These are phyloP conservation scores for Mycena olivaceomarginata DNA, from an alignment of 768 basidiomycete species.

Conservation along the genomic window DNA sequence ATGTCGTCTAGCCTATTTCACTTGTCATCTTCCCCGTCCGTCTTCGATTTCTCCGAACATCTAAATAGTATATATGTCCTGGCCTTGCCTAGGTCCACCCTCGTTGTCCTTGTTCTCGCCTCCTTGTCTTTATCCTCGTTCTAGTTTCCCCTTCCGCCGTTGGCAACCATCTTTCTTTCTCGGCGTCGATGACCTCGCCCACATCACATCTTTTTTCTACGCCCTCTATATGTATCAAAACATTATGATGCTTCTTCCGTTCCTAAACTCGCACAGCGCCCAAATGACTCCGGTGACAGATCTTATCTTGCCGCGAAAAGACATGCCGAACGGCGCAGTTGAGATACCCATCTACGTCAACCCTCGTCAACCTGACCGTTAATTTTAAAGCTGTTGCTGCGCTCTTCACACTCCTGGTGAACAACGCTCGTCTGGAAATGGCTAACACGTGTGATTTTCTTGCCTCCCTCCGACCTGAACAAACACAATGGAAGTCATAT, in stretches of 20 bases:
- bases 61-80: not conserved
- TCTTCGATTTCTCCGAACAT: not conserved
- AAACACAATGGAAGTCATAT: not conserved
- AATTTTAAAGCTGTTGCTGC: not conserved
- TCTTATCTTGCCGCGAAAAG: not conserved
- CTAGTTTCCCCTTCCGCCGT: not conserved
- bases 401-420: too few species aligned
- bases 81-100: not conserved
- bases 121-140: not conserved
- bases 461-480: not conserved
- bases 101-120: not conserved
- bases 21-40: not conserved
- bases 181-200: not conserved
- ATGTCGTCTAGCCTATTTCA: not conserved
- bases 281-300: slow-evolving; percentile 22
- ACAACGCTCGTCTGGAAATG: too few species aligned
- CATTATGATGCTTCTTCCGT: slow-evolving; percentile 27
- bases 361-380: not conserved
- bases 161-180: slow-evolving; percentile 25
- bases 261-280: slow-evolving; percentile 5
- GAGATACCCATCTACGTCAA: not conserved
- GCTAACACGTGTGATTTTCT: too few species aligned
- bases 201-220: not conserved
- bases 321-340: slow-evolving; percentile 7
- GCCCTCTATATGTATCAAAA: slow-evolving; percentile 14